Base-by-base conservation (phyloP, 2,329 filamentous ascomycete genomes). In the Penicillium expansum region DNA sequence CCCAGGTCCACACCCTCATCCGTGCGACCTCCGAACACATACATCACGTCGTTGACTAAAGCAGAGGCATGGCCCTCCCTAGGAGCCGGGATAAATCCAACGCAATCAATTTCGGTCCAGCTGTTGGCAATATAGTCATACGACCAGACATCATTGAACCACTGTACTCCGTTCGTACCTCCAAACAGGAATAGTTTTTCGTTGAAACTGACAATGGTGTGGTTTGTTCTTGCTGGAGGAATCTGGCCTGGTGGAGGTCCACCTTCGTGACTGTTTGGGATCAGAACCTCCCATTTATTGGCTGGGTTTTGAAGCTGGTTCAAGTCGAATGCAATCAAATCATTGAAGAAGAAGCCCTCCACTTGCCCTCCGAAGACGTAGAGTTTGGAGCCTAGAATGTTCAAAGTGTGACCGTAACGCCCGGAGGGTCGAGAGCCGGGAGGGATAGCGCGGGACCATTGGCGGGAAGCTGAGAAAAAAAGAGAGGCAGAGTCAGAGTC, bases 141-240 rank as follows among this genome's bases (percentile, higher is more conserved):
- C 51, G 88, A 91, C 94, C 94, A 99, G 47, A 99, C 94, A 71
- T 99, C 94, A 73, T 97, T 99, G 79, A 97, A 99, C 95, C 94
- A 99, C 68, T 90, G 87, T 55, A 92, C 85, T 39, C 94, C 94
- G 71, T 99, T 96, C 2, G 94, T 99, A 61, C 94, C 94, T 66
- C 94, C 94, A 72, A 99, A 99, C 87, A 99, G 80, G 71, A 93
- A 99, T 72, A 99, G 85, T 75, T 90, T 94, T 71, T 99, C 94
- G 59, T 94, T 92, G 76, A 85, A 96, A 16, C 90, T 95, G 58
- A 99, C 85, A 66, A 97, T 85, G 1, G 92, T 89, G 76, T 99
- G 94, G 71, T 99, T 99, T 1, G 94, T 99, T 76, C 94, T 85
- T 10, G 93, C 89, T 1, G 92, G 91, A 10, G 94, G 94, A 6